Evolutionary conservation across 2,329 filamentous ascomycete species (phyloP).

Genomic region (Fusarium poae): DNA sequence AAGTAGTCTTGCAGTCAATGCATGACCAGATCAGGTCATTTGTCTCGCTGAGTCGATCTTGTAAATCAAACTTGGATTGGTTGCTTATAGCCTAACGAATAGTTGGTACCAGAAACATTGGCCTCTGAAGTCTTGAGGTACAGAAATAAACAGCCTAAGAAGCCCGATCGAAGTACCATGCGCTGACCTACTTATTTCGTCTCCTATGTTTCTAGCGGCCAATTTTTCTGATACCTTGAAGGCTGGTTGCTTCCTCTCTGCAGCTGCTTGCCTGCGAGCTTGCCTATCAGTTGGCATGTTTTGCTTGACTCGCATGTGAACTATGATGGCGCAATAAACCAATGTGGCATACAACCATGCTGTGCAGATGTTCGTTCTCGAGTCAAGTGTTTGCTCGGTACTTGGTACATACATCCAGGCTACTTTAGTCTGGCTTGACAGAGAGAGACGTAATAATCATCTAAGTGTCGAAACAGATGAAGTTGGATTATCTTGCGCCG

Average conservation of each 20-base stretch:
- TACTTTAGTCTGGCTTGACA: background rate
- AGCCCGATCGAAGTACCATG: no score
- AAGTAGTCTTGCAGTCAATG: conserved; percentile 10
- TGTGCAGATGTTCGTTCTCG: conserved; percentile 4
- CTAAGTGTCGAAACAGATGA: conserved; percentile 22
- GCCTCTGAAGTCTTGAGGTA: no score
- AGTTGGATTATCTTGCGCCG: conserved; percentile 5
- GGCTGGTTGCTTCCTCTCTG: conserved; percentile 14
- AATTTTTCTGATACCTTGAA: no score
- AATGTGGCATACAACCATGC: conserved; percentile 3
- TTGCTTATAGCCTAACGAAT: conserved; percentile 14
- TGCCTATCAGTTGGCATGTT: conserved; percentile 28
- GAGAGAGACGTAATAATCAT: background rate
- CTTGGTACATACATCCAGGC: background rate
- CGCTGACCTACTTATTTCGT: no score
- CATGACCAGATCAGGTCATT: conserved; percentile 19
- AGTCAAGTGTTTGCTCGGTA: conserved; percentile 25
- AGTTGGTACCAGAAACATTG: no score
- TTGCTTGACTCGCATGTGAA: conserved; percentile 28
- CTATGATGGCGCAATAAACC: conserved; percentile 3
- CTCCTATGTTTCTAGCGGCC: no score
- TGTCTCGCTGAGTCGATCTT: conserved; percentile 17
- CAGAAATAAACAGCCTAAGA: no score
- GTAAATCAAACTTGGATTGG: conserved; percentile 6
- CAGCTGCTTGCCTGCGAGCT: conserved; percentile 12